phyloP scores from a whole-genome alignment of 306 rosid species.

The Quillaja saponaria region DNA sequence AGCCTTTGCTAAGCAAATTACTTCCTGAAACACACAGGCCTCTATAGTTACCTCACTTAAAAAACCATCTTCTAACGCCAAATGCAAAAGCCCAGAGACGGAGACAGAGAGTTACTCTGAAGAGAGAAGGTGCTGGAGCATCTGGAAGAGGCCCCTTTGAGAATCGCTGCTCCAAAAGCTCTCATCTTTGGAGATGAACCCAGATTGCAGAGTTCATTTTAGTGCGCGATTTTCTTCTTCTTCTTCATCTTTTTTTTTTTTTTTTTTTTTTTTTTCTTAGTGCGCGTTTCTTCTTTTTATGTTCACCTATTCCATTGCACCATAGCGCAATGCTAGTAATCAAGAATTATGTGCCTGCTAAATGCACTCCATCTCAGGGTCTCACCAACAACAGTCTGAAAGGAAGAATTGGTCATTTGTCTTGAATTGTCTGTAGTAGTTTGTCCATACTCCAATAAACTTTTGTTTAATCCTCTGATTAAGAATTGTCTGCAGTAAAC shows the following conservation, averaged over 20 bases:
- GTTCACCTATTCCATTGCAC: no score
- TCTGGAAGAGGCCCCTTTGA: conserved; percentile 38
- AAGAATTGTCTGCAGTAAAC: no score
- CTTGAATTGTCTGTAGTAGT: no score
- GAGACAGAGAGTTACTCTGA: conserved; percentile 34
- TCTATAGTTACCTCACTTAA: conserved; percentile 22
- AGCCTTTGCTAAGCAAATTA: conserved; percentile 30
- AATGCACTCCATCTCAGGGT: no score
- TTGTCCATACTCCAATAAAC: no score
- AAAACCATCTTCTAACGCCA: not conserved
- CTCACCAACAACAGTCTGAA: no score
- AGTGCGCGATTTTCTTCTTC: not conserved
- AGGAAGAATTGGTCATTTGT: no score
- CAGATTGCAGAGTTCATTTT: not conserved
- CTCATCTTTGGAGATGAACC: conserved; percentile 38
- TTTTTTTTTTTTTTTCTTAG: no score
- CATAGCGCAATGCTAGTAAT: no score
- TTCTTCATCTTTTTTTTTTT: not conserved
- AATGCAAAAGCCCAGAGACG: conserved; percentile 7
- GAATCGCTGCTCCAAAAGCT: conserved; percentile 50
- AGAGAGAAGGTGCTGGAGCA: conserved; percentile 32
- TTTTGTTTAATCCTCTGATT: no score
- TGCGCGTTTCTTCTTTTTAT: no score
- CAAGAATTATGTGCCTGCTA: no score
- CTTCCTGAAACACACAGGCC: conserved; percentile 51